A percentile compares a stretch with the other conserved stretches of the same genome.
Evolutionary conservation across 352 stramenopile genomes (phyloP).

Genomic region (Pythium dissimile): DNA sequence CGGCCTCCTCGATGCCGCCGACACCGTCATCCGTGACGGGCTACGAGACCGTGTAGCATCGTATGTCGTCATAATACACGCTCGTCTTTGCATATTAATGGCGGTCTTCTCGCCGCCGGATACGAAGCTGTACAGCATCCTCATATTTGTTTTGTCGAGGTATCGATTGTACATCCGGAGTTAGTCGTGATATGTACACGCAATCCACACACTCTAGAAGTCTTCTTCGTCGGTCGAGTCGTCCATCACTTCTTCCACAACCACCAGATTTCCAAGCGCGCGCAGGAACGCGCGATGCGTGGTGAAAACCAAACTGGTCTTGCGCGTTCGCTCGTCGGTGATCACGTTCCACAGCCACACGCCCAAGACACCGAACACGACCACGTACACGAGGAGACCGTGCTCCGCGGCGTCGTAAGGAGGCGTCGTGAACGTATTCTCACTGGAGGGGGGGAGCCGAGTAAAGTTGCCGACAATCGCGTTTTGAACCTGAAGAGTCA

Average conservation of each 20-base stretch:
- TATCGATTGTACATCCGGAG: neutral
- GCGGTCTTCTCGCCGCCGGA: too few relatives aligned
- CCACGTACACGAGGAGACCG: conserved; percentile 10
- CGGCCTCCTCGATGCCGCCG: conserved; percentile 22
- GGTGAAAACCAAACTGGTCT: conserved; percentile 16
- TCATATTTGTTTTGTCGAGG: too few relatives aligned
- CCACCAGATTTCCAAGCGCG: conserved; percentile 6
- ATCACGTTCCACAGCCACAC: conserved; percentile 18
- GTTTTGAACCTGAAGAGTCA: neutral
- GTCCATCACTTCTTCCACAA: conserved; percentile 17
- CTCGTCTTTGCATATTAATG: conserved; percentile 3
- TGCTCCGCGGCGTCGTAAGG: neutral
- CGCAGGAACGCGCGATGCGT: conserved; percentile 10
- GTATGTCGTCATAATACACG: conserved; percentile 10
- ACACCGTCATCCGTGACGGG: conserved; percentile 21
- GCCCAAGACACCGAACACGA: conserved; percentile 18
- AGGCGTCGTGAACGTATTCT: too few relatives aligned
- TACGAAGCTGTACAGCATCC: too few relatives aligned
- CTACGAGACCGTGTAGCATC: conserved; percentile 21
- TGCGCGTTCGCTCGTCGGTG: conserved; percentile 15
- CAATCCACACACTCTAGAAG: neutral
- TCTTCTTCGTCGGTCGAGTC: conserved; percentile 10
- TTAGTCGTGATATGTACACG: neutral
- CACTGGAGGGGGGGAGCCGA: neutral
- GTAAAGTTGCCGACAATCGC: conserved; percentile 1